Base-by-base conservation (phyloP, 768 basidiomycete genomes). In the Fistulinella prunicolor region DNA sequence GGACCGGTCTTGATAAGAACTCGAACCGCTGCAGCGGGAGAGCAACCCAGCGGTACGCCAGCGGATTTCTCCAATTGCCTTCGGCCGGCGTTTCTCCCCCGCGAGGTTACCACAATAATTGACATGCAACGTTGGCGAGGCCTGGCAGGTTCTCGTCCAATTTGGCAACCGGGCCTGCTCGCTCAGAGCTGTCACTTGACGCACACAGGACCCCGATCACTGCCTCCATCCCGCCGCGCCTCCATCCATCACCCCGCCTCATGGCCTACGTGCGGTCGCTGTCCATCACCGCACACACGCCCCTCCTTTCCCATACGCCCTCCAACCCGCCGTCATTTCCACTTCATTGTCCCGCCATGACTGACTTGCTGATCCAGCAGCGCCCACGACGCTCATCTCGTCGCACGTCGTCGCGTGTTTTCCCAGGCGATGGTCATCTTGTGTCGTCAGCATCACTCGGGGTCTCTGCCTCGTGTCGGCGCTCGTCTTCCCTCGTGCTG, bases 391-490 rank as follows among this genome's bases (percentile, higher is more conserved):
- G n/a, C n/a, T n/a, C n/a, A n/a, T n/a, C n/a, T n/a, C n/a, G n/a
- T n/a, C n/a, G n/a, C 39, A 41, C 39, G 19, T 20, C 49, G 30
- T n/a, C n/a, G n/a, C n/a, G n/a, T n/a, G n/a, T n/a, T n/a, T n/a
- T n/a, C n/a, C n/a, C n/a, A n/a, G n/a, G n/a, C n/a, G n/a, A n/a
- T n/a, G n/a, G n/a, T n/a, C 57, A 56, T 35, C 44, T 23, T 12
- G 38, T 56, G 49, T 51, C 55, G 61, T 54, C 46, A 60, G 9
- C 28, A 2, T 5, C n/a, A 0, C 6, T 28, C 32, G 58, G 64
- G 61, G 59, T 55, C 53, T 8, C 42, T 50, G 64, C 63, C 63
- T 64, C 63, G 64, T 64, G 63, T 64, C 59, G 56, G 64, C 62
- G 64, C 58, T 61, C 53, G 42, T 40, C 38, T 41, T 35, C 47